phyloP scores from a whole-genome alignment of 352 stramenopile species.

The Peronospora belbahrii region DNA sequence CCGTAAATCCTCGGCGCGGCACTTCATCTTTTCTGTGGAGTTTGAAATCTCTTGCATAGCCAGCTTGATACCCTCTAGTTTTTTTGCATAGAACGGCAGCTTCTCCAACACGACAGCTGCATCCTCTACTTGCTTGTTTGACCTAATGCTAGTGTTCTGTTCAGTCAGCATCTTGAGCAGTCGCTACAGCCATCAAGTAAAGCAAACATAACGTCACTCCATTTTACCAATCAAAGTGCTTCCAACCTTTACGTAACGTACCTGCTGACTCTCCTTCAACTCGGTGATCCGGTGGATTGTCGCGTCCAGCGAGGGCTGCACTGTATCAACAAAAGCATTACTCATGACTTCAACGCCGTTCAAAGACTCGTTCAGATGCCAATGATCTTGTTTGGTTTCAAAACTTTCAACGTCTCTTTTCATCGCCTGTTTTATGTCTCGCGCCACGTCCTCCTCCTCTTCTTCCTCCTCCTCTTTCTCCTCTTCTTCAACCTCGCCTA shows the following conservation, averaged over 20 bases:
- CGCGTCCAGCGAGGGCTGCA: conserved; percentile 55
- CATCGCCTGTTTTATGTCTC: conserved; percentile 1
- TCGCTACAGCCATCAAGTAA: conserved; percentile 25
- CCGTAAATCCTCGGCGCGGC: conserved; percentile 52
- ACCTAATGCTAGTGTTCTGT: conserved; percentile 44
- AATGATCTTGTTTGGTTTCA: conserved; percentile 22
- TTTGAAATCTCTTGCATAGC: conserved; percentile 51
- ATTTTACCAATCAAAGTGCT: neutral
- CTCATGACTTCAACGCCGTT: conserved; percentile 51
- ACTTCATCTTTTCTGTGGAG: conserved; percentile 64
- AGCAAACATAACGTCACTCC: neutral
- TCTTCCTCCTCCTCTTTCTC: conserved; percentile 16
- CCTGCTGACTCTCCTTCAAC: conserved; percentile 40
- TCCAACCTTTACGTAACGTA: neutral
- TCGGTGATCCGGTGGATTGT: conserved; percentile 69
- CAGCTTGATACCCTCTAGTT: conserved; percentile 54
- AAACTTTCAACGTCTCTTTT: neutral
- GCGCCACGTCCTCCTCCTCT: conserved; percentile 6
- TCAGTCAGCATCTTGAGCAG: conserved; percentile 40
- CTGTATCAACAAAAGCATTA: conserved; percentile 37
- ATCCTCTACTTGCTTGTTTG: conserved; percentile 53
- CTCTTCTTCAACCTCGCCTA: neutral
- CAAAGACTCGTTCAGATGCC: conserved; percentile 33
- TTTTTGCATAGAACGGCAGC: conserved; percentile 56
- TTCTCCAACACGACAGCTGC: conserved; percentile 61